A percentile compares a stretch with the other conserved stretches of the same genome.
Conservation (phyloP, 768 basidiomycete genomes). For the Podaxis rugospora region DNA sequence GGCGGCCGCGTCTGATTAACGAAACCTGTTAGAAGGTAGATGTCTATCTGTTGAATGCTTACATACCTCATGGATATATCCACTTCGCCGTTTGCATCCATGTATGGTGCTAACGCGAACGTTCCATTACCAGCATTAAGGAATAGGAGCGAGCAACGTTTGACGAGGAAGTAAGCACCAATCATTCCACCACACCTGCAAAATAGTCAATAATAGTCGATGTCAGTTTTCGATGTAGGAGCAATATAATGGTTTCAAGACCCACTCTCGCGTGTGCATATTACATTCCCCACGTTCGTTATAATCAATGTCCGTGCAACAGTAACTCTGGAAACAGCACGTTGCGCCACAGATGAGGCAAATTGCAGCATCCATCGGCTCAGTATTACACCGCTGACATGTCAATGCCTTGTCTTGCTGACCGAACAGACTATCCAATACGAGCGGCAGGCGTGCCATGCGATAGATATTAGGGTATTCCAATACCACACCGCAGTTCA, state of each 20-base stretch:
- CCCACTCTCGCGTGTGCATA: slow-evolving; percentile 90
- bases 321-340: slow-evolving; percentile 89
- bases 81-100: slow-evolving; percentile 92
- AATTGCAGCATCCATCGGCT: slow-evolving; percentile 83
- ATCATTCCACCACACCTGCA: slow-evolving; percentile 84
- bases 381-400: slow-evolving; percentile 73
- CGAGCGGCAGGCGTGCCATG: slow-evolving; percentile 73
- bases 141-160: slow-evolving; percentile 84
- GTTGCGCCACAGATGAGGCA: slow-evolving; percentile 88
- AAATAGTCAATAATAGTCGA: slow-evolving; percentile 6
- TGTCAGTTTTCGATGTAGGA: not conserved
- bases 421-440: slow-evolving; percentile 82
- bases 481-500: slow-evolving; percentile 74
- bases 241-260: slow-evolving; percentile 18
- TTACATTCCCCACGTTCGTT: slow-evolving; percentile 89
- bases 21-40: not conserved
- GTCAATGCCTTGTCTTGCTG: slow-evolving; percentile 66
- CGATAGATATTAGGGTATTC: slow-evolving; percentile 86
- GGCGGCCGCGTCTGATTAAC: slow-evolving; percentile 67
- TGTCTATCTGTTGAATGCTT: not conserved
- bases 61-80: slow-evolving; percentile 87
- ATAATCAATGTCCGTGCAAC: slow-evolving; percentile 72
- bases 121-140: slow-evolving; percentile 86
- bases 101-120: slow-evolving; percentile 84
- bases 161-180: slow-evolving; percentile 89